Evolutionary conservation across 441 rosid species (phyloP).

Genomic region (Gossypium davidsonii): DNA sequence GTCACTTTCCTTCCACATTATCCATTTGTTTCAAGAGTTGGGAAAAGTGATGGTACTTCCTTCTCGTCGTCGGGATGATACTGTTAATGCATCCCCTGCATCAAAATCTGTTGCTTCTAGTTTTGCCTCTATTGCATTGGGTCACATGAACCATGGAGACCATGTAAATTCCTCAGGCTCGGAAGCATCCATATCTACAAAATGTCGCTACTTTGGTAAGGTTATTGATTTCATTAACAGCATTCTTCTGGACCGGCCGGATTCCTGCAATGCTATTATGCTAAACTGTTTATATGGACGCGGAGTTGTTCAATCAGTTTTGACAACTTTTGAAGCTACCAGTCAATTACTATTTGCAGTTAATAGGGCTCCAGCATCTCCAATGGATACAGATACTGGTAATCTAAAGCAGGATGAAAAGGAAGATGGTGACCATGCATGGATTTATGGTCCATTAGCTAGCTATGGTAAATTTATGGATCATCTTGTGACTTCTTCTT

Average conservation of each 20-base stretch:
- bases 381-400: slow-evolving; percentile 89
- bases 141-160: slow-evolving; percentile 80
- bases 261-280: slow-evolving; percentile 84
- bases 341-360: slow-evolving; percentile 72
- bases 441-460: slow-evolving; percentile 94
- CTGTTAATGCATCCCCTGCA: slow-evolving; percentile 71
- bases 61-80: slow-evolving; percentile 93
- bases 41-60: slow-evolving; percentile 95
- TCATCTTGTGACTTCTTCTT: slow-evolving; percentile 87
- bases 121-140: slow-evolving; percentile 74
- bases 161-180: slow-evolving; percentile 48
- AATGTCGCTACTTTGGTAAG: slow-evolving; percentile 93
- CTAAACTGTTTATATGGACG: slow-evolving; percentile 76
- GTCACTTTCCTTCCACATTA: slow-evolving; percentile 84
- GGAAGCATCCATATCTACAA: slow-evolving; percentile 63
- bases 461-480: slow-evolving; percentile 95
- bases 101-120: slow-evolving; percentile 82
- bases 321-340: slow-evolving; percentile 96
- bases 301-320: slow-evolving; percentile 77
- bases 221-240: slow-evolving; percentile 89
- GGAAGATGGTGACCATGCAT: slow-evolving; percentile 63
- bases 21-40: slow-evolving; percentile 90
- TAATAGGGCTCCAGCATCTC: slow-evolving; percentile 70
- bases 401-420: slow-evolving; percentile 59
- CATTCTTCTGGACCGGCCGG: slow-evolving; percentile 80